Evolutionary conservation across 805 yeast species (phyloP).

Genomic region (Lachancea waltii): DNA sequence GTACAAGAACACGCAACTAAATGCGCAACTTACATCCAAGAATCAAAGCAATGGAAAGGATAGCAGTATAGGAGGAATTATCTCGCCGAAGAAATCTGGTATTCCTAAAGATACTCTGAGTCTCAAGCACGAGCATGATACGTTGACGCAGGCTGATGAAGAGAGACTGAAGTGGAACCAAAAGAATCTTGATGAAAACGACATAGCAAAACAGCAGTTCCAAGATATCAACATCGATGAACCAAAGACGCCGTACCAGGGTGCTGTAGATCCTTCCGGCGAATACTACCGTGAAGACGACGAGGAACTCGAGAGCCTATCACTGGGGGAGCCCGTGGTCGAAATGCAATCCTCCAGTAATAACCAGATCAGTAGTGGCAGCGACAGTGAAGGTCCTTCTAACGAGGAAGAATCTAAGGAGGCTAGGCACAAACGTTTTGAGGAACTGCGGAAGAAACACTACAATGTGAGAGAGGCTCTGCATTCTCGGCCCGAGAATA

Average conservation of each 20-base stretch:
- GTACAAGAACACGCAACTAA: constrained; percentile 68
- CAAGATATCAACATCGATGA: constrained; percentile 61
- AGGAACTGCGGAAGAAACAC: constrained; percentile 73
- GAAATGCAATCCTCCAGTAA: constrained; percentile 9
- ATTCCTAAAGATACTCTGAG: constrained; percentile 31
- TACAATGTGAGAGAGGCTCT: constrained; percentile 53
- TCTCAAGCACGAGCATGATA: constrained; percentile 24
- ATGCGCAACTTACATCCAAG: constrained; percentile 48
- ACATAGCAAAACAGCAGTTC: constrained; percentile 61
- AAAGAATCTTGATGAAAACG: constrained; percentile 55
- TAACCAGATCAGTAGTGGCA: constrained; percentile 21
- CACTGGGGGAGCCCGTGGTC: constrained; percentile 52
- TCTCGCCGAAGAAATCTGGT: constrained; percentile 9
- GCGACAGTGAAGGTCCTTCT: constrained; percentile 31
- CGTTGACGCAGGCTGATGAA: constrained; percentile 11
- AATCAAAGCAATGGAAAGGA: neutral
- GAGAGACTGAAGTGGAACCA: constrained; percentile 80
- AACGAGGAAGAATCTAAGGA: constrained; percentile 41
- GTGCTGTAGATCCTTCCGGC: constrained; percentile 75
- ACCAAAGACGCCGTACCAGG: constrained; percentile 93
- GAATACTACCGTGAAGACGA: constrained; percentile 72
- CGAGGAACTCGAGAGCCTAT: constrained; percentile 51
- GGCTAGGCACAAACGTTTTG: constrained; percentile 62
- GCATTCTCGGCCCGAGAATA: constrained; percentile 12
- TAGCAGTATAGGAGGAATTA: constrained; percentile 1